A percentile compares a stretch with the other conserved stretches of the same genome.
Conservation (phyloP, 331 rosid species). For the Prunus yedoensis region DNA sequence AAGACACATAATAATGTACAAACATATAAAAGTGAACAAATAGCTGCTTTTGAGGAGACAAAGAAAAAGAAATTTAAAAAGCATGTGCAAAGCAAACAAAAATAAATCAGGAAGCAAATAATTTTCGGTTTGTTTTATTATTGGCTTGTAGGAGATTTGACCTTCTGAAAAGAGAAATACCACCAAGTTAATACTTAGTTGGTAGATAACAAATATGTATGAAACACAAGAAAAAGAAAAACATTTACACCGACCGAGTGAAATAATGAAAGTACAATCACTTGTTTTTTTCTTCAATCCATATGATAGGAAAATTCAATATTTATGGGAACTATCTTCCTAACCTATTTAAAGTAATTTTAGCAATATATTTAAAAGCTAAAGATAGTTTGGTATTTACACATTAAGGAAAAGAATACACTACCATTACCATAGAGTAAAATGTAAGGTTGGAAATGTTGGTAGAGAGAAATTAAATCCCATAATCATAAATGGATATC, state of each 20-base stretch:
- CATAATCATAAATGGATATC: background rate
- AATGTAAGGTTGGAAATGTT: background rate
- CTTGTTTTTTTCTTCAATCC: background rate
- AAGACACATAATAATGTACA: no score
- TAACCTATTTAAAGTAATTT: background rate
- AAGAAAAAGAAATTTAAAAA: constrained; percentile 14
- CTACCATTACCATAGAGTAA: background rate
- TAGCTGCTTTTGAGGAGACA: constrained; percentile 31
- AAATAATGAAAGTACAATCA: background rate
- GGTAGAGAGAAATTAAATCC: background rate
- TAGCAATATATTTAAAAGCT: background rate
- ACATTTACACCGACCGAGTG: background rate
- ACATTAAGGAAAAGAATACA: background rate
- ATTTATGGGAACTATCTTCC: background rate
- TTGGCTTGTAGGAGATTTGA: no score
- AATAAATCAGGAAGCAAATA: background rate
- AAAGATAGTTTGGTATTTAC: background rate
- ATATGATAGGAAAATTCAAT: no score
- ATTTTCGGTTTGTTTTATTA: no score
- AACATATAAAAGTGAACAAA: background rate
- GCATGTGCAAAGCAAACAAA: background rate
- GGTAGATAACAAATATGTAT: background rate
- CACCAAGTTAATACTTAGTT: no score
- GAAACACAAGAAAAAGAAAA: background rate
- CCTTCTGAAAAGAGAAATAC: no score